Evolutionary conservation across 495 filamentous ascomycete species (phyloP), one percentile per base, ranked within the genome.

Genomic region (Penicillium psychrofluorescens): DNA sequence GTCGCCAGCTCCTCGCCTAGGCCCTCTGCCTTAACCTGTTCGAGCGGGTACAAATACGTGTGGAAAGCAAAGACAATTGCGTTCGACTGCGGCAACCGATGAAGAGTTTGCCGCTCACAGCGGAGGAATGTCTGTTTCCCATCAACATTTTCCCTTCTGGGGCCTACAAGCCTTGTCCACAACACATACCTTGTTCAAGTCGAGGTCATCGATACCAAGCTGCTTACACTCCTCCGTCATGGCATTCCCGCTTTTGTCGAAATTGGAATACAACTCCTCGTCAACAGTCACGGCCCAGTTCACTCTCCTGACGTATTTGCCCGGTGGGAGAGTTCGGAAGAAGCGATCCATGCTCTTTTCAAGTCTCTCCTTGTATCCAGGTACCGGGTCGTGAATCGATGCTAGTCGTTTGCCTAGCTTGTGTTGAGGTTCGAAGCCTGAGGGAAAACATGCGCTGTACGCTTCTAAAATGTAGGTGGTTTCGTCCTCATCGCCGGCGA

Each of bases 21-120:
- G 0, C 84, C 85, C 50, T 90, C 86, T 6, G 68, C 76, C 61
- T 81, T 87, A 46, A 95, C 72, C 12, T 84, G 69, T 11, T 53
- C 50, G 1, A 95, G 51, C 4, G 80, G 74, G 55, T 88, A 90
- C 32, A 81, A 57, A 62, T 90, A 92, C 8, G 85, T 92, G 63
- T 91, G 87, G 60, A 92, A 84, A 29, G 70, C 77, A 59, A 94
- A 91, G 1, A 91, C 67, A 8, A 91, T 51, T 1, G 85, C 86
- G 22, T 69, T 65, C 0, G 78, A 82, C 43, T 63, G 52, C 0
- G 86, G 84, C 22, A 92, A 60, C 6, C 89, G 77, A 63, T 85
- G 85, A 36, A 94, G 59, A 0, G 83, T 85, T 60, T 94, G 89
- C 10, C 85, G 66, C 61, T 95, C 89, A 44, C 80, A 83, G 1